A percentile compares a stretch with the other conserved stretches of the same genome.
These are phyloP conservation scores for Obelidium mucronatum DNA, from an alignment of 192 early-diverging fungal genomes.

Conservation along the genomic window DNA sequence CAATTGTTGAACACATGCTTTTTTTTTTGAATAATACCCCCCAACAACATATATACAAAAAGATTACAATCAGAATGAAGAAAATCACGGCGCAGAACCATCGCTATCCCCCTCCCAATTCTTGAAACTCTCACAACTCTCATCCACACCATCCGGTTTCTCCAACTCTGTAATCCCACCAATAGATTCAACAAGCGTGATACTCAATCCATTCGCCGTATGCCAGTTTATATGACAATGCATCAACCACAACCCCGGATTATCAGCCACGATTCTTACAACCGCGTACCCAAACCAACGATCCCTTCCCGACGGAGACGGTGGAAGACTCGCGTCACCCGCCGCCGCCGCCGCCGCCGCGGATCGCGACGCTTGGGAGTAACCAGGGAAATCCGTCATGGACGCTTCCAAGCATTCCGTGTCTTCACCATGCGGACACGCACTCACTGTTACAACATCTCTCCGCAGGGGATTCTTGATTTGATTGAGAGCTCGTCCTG, in stretches of 20 bases:
- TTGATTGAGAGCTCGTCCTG: background rate
- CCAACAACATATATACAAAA: no score
- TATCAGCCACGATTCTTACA: conserved; percentile 80
- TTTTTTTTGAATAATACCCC: background rate
- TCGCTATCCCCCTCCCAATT: conserved; percentile 4
- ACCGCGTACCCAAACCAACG: conserved; percentile 65
- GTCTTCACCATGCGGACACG: conserved; percentile 19
- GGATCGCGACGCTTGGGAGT: no score
- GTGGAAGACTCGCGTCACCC: no score
- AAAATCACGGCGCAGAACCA: background rate
- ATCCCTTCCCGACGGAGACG: background rate
- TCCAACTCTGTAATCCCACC: background rate
- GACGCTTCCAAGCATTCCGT: background rate
- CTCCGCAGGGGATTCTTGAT: conserved; percentile 16
- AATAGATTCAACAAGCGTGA: conserved; percentile 70
- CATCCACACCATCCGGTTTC: background rate
- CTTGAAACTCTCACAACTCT: background rate
- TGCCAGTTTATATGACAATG: conserved; percentile 88
- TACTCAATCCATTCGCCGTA: conserved; percentile 73
- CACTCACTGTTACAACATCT: conserved; percentile 26
- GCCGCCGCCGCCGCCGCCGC: no score
- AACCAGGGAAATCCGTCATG: background rate
- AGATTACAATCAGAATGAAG: no score
- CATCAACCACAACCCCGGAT: conserved; percentile 83
- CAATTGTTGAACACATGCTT: no score